Base-by-base conservation (phyloP, 805 yeast species). In the Candida yuanshanica region DNA sequence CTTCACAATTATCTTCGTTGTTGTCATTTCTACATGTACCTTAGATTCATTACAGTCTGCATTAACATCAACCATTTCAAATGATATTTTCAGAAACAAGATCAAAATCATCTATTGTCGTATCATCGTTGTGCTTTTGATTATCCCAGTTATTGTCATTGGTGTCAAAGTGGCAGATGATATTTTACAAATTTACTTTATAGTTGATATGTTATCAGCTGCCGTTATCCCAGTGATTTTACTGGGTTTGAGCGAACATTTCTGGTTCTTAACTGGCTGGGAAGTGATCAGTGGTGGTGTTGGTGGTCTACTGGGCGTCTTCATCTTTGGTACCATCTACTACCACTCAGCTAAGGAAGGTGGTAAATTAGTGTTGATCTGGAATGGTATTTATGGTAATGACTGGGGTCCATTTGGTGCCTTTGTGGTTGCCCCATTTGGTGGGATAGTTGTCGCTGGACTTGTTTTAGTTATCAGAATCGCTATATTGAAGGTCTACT, bases 401-500 rank as follows among this genome's bases (percentile, higher is more conserved):
- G 96, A 90, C 58, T 90, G 96, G 96, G 86, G 95, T 53, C 81
- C 95, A 0, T 90, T 90, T 65, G 97, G 95, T 20, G 96, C 96
- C 2, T 90, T 90, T 63, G 91, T 85, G 7, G 84, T 82, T 47
- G 93, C 96, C 1, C 96, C 96, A 6, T 70, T 81, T 32, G 95
- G 91, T 21, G 88, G 91, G 10, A 48, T 89, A 2, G 46, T 82
- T 6, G 66, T 81, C 46, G 80, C 85, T 2, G 60, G 75, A 12
- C 52, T 68, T 22, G 68, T 72, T 34, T 71, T 83, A 21, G 80
- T 54, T 4, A 20, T 69, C 13, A 72, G 93, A 62, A 57, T 75
- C 26, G 42, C 56, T 0, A 14, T 50, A 2, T 38, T 59, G 35
- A 56, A 55, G 41, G 20, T 55, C 1, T 50, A 53, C 45, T 53